These are phyloP conservation scores for Cornus florida DNA, from an alignment of 148 eudicot species.

Conservation along the genomic window DNA sequence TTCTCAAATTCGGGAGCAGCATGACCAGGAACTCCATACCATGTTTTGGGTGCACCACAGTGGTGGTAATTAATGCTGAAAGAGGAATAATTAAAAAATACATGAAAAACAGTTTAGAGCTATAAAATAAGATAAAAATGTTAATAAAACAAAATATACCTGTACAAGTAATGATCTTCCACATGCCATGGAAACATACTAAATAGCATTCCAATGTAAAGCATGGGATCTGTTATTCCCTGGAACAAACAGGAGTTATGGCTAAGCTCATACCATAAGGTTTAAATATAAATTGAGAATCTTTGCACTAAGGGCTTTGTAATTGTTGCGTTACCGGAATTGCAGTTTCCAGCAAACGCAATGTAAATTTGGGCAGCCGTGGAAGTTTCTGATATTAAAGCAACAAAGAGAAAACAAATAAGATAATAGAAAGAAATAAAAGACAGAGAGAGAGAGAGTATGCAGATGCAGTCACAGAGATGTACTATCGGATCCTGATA, in stretches of 20 bases:
- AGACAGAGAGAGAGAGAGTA: background rate
- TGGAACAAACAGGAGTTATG: constrained; percentile 22
- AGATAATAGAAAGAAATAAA: constrained; percentile 11
- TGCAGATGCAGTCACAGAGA: background rate
- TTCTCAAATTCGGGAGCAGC: constrained; percentile 73
- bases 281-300: background rate
- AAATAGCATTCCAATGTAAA: constrained; percentile 88
- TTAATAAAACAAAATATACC: constrained; percentile 30
- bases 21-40: constrained; percentile 82
- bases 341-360: constrained; percentile 55
- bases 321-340: constrained; percentile 48
- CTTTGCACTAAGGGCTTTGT: background rate
- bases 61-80: constrained; percentile 77
- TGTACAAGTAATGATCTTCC: constrained; percentile 82
- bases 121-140: background rate
- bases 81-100: constrained; percentile 3
- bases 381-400: constrained; percentile 50
- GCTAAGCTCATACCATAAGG: background rate
- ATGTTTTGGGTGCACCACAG: constrained; percentile 80
- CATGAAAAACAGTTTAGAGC: background rate
- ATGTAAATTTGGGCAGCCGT: constrained; percentile 52
- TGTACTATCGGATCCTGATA: background rate
- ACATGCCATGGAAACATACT: constrained; percentile 96
- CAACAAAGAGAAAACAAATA: constrained; percentile 16
- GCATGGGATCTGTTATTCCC: constrained; percentile 92